phyloP scores from a whole-genome alignment of 805 yeast species.

The Vanderwaltozyma polyspora region DNA sequence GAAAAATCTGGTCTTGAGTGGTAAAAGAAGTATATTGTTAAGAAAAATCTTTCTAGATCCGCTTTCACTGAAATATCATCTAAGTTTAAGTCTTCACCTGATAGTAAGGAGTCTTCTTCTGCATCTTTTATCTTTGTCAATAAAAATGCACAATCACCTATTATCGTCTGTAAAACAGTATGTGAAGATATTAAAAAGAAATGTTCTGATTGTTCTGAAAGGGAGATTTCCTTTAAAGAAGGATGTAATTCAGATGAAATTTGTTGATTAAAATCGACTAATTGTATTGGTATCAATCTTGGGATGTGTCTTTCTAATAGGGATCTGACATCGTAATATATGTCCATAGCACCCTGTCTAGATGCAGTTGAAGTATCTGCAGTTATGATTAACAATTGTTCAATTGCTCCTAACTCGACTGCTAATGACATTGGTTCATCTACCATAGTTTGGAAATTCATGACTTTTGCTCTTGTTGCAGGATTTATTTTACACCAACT shows the following conservation, averaged over 20 bases:
- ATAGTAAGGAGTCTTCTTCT: slow-evolving; percentile 61
- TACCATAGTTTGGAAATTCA: slow-evolving; percentile 45
- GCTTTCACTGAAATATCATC: slow-evolving; percentile 62
- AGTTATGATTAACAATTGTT: slow-evolving; percentile 48
- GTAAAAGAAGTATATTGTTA: slow-evolving; percentile 62
- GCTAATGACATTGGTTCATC: slow-evolving; percentile 48
- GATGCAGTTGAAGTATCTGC: slow-evolving; percentile 42
- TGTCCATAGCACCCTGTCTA: slow-evolving; percentile 31
- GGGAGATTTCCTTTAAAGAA: neutral
- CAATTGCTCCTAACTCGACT: slow-evolving; percentile 59
- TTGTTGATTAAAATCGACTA: slow-evolving; percentile 36
- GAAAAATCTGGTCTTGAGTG: slow-evolving; percentile 48
- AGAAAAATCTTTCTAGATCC: slow-evolving; percentile 78
- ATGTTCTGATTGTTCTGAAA: slow-evolving; percentile 18
- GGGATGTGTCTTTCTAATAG: slow-evolving; percentile 60
- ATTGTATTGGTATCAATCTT: slow-evolving; percentile 38
- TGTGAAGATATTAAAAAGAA: slow-evolving; percentile 36
- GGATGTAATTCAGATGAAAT: neutral
- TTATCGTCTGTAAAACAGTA: slow-evolving; percentile 42
- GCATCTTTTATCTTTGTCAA: slow-evolving; percentile 57
- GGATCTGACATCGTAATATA: slow-evolving; percentile 55
- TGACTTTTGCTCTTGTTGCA: slow-evolving; percentile 31
- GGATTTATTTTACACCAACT: slow-evolving; percentile 52
- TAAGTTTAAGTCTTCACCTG: slow-evolving; percentile 43
- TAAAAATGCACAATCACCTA: slow-evolving; percentile 53